Base-by-base conservation (phyloP, 805 yeast genomes). In the Jamesozyma hellenica region DNA sequence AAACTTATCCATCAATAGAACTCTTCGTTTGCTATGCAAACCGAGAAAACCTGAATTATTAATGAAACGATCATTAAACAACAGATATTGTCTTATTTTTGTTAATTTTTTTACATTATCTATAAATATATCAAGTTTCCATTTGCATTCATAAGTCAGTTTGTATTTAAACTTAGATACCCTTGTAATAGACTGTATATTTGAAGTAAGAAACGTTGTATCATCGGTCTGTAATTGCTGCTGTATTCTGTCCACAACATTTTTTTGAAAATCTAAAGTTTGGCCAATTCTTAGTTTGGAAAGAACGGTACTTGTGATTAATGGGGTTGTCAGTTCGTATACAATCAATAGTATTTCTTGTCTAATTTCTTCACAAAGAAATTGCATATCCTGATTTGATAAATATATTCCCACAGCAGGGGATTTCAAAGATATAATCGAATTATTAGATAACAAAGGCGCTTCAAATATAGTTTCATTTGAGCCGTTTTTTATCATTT, bases 401-500 rank as follows among this genome's bases (percentile, higher is more conserved):
- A 60, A 45, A 35, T 51, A 55, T 16, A 60, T 48, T 21, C 51
- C 50, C 1, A 53, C 50, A 2, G 40, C 39, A 1, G 61, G 57
- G 4, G 63, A 56, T 39, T 53, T 57, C 36, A 60, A 45, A 16
- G 57, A 45, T 1, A 60, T 48, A 2, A 60, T 56, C 4, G 64
- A 58, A 43, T 58, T 60, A 33, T 53, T 60, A 1, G 64, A 55
- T n/a, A 58, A 42, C 11, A 60, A 38, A 1, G 64, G 64, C 4
- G 63, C 56, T 25, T 60, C 59, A 34, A 60, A 55, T 4, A 54
- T 38, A 1, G 58, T 42, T 6, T 48, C 43, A 8, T 39, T 38
- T 9, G 38, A 17, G 38, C 36, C 46, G 33, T 49, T 58, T 23
- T 50, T 44, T 14, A 54, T 33, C n/a, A 58, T 28, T 36, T 53